Evolutionary conservation across 1,139 yeast species (phyloP), one percentile per base, ranked within the genome.

Genomic region (Geotrichum europaeum): DNA sequence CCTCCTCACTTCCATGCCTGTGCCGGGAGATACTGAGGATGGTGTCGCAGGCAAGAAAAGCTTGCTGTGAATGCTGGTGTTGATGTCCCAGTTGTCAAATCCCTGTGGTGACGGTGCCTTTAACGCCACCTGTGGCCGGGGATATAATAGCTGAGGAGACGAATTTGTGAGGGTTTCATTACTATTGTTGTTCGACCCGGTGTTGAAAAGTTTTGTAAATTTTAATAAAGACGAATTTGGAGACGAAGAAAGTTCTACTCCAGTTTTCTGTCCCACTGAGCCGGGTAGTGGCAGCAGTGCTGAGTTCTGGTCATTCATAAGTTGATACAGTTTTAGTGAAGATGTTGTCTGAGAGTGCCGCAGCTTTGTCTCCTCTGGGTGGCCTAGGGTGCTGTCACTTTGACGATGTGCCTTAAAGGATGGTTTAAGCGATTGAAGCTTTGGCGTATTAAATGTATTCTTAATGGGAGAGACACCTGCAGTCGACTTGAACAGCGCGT

Each of bases 11-110:
- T 50, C 13, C 20, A 24, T 24, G 15, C 34, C 22, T 10, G 53
- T 20, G n/a, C 43, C 43, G 18, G 43, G 55, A 7, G 55, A 53
- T 30, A 47, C 25, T 13, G 43, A 2, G 15, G 50, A 49, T 15
- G 51, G 25, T 9, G 53, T 32, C 7, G 58, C 15, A 4, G 61
- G 36, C 7, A 51, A 25, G n/a, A 53, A 20, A 24, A 45, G 51
- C 28, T 53, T 53, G 24, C 61, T 49, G 12, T 32, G 36, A 3
- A 51, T 36, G 51, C 55, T 53, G 24, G 55, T 24, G 32, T 55
- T 55, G 22, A 58, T 24, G n/a, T 58, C 61, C 61, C 61, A 58
- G 32, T 47, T 58, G 30, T 55, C 61, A 36, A 58, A 58, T 3
- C 53, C 57, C 5, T 13, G 45, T 40, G n/a, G 49, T 20, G 49